These are phyloP conservation scores for Saksenaea oblongispora DNA, from an alignment of 371 early-diverging fungal genomes.

Conservation along the genomic window DNA sequence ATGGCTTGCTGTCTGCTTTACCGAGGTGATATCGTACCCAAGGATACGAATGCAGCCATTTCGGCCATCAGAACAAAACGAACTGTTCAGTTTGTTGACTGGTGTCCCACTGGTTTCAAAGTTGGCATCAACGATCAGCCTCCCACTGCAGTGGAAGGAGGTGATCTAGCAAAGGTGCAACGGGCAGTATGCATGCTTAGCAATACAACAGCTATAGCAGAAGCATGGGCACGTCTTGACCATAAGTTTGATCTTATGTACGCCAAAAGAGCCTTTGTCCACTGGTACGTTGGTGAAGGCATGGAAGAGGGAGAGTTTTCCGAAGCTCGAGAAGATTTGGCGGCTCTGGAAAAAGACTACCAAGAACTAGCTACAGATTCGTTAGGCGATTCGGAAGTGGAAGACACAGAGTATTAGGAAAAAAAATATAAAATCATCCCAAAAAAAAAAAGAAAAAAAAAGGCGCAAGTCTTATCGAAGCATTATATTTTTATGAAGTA, in stretches of 20 bases:
- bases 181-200: slow-evolving; percentile 94
- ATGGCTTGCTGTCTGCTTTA: slow-evolving; percentile 95
- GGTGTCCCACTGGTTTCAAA: slow-evolving; percentile 99
- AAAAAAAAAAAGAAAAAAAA: too few species aligned
- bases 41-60: slow-evolving; percentile 89
- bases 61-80: slow-evolving; percentile 89
- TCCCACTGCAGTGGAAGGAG: slow-evolving; percentile 89
- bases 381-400: slow-evolving; percentile 74
- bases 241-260: slow-evolving; percentile 98
- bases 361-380: slow-evolving; percentile 96
- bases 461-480: too few species aligned
- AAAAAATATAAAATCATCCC: neutral
- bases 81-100: slow-evolving; percentile 95
- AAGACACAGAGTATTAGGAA: slow-evolving; percentile 19
- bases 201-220: slow-evolving; percentile 96
- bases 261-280: slow-evolving; percentile 98
- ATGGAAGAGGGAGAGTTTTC: slow-evolving; percentile 93
- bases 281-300: slow-evolving; percentile 99
- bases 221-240: slow-evolving; percentile 95
- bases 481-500: too few species aligned
- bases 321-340: slow-evolving; percentile 94
- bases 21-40: slow-evolving; percentile 89
- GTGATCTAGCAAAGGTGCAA: slow-evolving; percentile 88
- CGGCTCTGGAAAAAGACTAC: slow-evolving; percentile 99
- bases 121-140: slow-evolving; percentile 94